Conservation (phyloP, 805 yeast genomes). For the Yamadazyma nakazawae region DNA sequence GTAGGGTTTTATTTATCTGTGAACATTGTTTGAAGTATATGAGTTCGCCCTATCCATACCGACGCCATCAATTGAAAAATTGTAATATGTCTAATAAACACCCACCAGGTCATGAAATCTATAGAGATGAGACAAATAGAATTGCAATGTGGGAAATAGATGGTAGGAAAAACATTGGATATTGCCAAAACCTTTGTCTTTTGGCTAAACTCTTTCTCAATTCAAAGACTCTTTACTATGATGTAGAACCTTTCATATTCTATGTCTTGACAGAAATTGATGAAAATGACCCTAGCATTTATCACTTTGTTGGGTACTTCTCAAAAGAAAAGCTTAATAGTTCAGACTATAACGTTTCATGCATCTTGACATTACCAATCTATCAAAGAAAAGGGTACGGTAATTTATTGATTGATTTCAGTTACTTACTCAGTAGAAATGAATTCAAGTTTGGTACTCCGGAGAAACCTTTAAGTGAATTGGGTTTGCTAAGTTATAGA, state of each 20-base stretch:
- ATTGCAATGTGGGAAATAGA: conserved; percentile 54
- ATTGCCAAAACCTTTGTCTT: conserved; percentile 87
- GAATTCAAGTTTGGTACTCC: conserved; percentile 89
- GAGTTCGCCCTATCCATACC: conserved; percentile 60
- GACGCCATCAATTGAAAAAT: conserved; percentile 67
- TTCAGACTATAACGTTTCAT: conserved; percentile 79
- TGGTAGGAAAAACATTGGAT: conserved; percentile 76
- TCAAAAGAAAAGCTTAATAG: conserved; percentile 80
- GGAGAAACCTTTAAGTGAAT: conserved; percentile 86
- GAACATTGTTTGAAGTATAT: conserved; percentile 81
- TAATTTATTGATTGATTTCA: conserved; percentile 80
- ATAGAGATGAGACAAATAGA: conserved; percentile 27
- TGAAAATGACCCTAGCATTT: conserved; percentile 33
- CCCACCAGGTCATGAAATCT: conserved; percentile 59
- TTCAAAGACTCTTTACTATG: conserved; percentile 89
- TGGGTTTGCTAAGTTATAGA: conserved; percentile 82
- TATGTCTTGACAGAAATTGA: conserved; percentile 77
- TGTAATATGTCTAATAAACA: conserved; percentile 54
- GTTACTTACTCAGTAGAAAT: conserved; percentile 70
- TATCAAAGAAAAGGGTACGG: conserved; percentile 91
- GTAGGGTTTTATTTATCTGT: conserved; percentile 67
- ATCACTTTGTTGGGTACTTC: conserved; percentile 91
- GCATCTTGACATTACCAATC: conserved; percentile 86
- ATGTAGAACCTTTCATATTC: conserved; percentile 92
- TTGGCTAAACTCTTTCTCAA: conserved; percentile 85